phyloP scores from a whole-genome alignment of 129 eudicot genomes.

The Flaveria bidentis region DNA sequence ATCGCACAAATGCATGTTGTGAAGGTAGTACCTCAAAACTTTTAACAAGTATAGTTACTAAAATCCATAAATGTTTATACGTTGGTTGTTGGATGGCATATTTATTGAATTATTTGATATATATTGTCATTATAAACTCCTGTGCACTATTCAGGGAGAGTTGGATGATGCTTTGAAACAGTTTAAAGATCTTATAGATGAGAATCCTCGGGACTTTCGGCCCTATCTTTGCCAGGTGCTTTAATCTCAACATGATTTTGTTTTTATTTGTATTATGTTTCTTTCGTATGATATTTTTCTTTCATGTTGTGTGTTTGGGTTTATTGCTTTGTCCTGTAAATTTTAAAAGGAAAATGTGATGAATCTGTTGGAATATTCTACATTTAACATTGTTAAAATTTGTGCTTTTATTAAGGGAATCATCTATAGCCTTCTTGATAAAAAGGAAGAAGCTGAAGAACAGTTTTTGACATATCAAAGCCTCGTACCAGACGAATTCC shows the following conservation, averaged over 20 bases:
- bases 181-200: conserved; percentile 58
- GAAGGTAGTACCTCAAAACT: conserved; percentile 47
- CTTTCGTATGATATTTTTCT: background rate
- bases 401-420: conserved; percentile 63
- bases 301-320: background rate
- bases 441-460: conserved; percentile 75
- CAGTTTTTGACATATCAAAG: conserved; percentile 65
- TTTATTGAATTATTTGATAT: background rate
- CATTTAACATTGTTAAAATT: background rate
- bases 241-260: conserved; percentile 7
- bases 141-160: conserved; percentile 60
- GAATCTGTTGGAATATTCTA: background rate
- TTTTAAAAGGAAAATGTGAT: background rate
- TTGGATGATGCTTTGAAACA: conserved; percentile 70
- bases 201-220: conserved; percentile 91
- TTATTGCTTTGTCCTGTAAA: background rate
- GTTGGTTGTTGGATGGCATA: conserved; percentile 6
- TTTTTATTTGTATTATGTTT: background rate
- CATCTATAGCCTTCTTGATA: conserved; percentile 72
- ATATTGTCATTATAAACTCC: background rate
- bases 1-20: conserved; percentile 89
- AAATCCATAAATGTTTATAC: background rate
- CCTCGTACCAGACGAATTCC: conserved; percentile 92
- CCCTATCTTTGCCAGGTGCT: conserved; percentile 92
- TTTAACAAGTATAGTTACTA: conserved; percentile 1